Conservation (phyloP, 768 basidiomycete genomes). For the Lyophyllum semitale region DNA sequence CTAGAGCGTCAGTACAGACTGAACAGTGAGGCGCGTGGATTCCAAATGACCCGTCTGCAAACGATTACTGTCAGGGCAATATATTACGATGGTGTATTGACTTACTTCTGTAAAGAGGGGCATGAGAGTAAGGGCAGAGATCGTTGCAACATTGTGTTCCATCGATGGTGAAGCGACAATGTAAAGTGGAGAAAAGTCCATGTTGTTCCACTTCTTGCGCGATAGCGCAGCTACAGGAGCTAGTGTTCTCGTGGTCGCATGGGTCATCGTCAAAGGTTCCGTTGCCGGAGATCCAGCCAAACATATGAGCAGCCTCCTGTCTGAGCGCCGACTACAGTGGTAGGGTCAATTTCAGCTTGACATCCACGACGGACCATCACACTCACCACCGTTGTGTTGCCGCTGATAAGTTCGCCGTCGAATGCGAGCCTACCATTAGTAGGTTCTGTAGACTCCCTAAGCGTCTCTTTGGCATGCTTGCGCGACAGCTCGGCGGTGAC, state of each 20-base stretch:
- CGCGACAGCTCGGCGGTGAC: slow-evolving; percentile 23
- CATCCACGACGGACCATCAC: not conserved
- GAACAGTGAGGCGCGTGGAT: slow-evolving; percentile 24
- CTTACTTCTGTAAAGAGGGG: slow-evolving; percentile 7
- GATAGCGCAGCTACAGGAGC: slow-evolving; percentile 23
- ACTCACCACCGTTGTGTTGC: slow-evolving; percentile 22
- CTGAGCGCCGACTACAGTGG: slow-evolving; percentile 17
- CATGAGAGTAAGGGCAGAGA: slow-evolving; percentile 28
- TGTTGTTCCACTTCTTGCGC: slow-evolving; percentile 21
- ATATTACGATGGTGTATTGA: not conserved
- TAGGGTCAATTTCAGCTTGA: not conserved
- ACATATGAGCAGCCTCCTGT: slow-evolving; percentile 17
- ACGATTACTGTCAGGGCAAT: not conserved
- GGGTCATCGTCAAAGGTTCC: slow-evolving; percentile 8
- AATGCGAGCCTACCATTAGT: slow-evolving; percentile 21
- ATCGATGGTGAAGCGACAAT: slow-evolving; percentile 26
- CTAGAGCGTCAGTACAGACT: slow-evolving; percentile 24
- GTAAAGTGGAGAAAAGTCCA: slow-evolving; percentile 22
- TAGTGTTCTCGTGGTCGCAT: slow-evolving; percentile 12
- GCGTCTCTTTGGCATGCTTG: slow-evolving; percentile 13
- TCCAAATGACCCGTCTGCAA: not conserved
- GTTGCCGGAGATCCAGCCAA: slow-evolving; percentile 14
- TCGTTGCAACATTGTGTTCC: slow-evolving; percentile 18
- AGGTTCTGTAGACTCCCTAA: slow-evolving; percentile 14
- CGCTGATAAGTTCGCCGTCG: slow-evolving; percentile 19